Evolutionary conservation across 129 eudicot species (phyloP).

Genomic region (Apium graveolens): DNA sequence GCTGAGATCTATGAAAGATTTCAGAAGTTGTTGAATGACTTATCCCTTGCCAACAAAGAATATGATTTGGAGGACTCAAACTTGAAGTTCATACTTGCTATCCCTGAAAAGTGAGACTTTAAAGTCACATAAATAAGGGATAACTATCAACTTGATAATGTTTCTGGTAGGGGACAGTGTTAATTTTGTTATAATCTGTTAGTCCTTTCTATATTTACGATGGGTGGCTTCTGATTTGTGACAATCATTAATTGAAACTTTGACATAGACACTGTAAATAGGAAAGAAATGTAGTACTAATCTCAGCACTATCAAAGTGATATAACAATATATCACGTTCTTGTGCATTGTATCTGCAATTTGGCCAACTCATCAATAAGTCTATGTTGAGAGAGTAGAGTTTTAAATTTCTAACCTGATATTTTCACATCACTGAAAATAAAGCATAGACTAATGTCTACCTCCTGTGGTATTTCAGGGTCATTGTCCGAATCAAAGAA

Average conservation of each 20-base stretch:
- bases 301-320: neutral
- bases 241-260: too few relatives aligned
- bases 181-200: neutral
- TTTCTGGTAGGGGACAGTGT: constrained; percentile 14
- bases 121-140: too few relatives aligned
- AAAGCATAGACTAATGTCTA: neutral
- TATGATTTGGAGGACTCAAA: too few relatives aligned
- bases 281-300: neutral
- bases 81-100: too few relatives aligned
- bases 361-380: neutral
- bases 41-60: too few relatives aligned
- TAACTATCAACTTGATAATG: too few relatives aligned
- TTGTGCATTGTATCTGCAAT: neutral
- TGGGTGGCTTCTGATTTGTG: too few relatives aligned
- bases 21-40: too few relatives aligned
- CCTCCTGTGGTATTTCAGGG: constrained; percentile 31
- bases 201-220: too few relatives aligned
- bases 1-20: too few relatives aligned
- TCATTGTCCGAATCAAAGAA: constrained; percentile 22
- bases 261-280: too few relatives aligned
- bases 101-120: too few relatives aligned
- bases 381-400: neutral
- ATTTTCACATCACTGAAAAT: neutral
- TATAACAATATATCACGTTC: neutral
- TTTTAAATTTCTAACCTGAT: neutral